Percentiles rank a stretch among this genome's conserved stretches.
phyloP scores from a whole-genome alignment of 768 basidiomycete genomes.

The Termitomyces sp. region DNA sequence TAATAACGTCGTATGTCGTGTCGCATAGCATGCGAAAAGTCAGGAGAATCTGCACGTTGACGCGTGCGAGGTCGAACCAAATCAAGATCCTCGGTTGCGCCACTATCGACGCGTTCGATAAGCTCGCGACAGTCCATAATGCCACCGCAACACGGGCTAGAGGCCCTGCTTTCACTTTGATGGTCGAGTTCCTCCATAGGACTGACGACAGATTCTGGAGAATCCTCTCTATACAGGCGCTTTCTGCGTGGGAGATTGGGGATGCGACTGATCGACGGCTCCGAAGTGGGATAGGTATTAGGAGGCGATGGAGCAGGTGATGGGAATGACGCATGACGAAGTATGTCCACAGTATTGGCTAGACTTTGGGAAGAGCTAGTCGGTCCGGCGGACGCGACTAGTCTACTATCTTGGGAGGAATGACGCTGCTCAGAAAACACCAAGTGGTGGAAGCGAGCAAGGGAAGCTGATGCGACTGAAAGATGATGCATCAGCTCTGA shows the following conservation, averaged over 20 bases:
- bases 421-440: slow-evolving; percentile 34
- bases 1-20: slow-evolving; percentile 9
- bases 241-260: slow-evolving; percentile 25
- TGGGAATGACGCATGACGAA: slow-evolving; percentile 28
- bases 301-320: slow-evolving; percentile 26
- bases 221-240: slow-evolving; percentile 32
- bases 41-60: slow-evolving; percentile 2
- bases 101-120: slow-evolving; percentile 28
- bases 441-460: slow-evolving; percentile 52
- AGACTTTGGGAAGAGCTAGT: slow-evolving; percentile 11
- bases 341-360: slow-evolving; percentile 11
- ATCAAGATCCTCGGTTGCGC: slow-evolving; percentile 5
- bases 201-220: slow-evolving; percentile 22
- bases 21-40: slow-evolving; percentile 2
- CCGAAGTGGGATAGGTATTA: slow-evolving; percentile 9
- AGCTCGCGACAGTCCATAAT: slow-evolving; percentile 47
- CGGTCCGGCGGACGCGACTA: slow-evolving; percentile 9
- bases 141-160: slow-evolving; percentile 46
- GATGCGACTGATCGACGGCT: slow-evolving; percentile 5
- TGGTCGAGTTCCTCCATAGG: slow-evolving; percentile 11
- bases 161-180: slow-evolving; percentile 19
- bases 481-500: slow-evolving; percentile 51
- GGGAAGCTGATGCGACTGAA: slow-evolving; percentile 43
- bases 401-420: slow-evolving; percentile 8
- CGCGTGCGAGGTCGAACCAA: slow-evolving; percentile 2